These are phyloP conservation scores for Vaccinium vitisidaea DNA, from an alignment of 148 eudicot species.

Conservation along the genomic window DNA sequence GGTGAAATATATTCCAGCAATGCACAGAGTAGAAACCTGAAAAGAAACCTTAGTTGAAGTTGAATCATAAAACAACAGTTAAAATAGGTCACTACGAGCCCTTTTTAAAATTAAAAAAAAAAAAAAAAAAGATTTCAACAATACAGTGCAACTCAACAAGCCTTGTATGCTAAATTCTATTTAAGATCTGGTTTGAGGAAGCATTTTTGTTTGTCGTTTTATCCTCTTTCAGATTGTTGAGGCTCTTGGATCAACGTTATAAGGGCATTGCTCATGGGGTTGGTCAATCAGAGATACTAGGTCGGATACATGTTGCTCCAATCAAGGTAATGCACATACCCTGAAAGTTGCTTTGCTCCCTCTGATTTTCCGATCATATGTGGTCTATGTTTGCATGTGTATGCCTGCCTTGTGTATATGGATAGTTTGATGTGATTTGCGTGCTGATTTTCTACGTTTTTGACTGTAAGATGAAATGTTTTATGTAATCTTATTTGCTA, in stretches of 20 bases:
- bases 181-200: neutral
- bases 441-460: neutral
- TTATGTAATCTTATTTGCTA: slow-evolving; percentile 12
- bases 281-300: slow-evolving; percentile 94
- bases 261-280: slow-evolving; percentile 97
- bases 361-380: neutral
- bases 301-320: slow-evolving; percentile 96
- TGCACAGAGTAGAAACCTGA: neutral
- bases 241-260: slow-evolving; percentile 89
- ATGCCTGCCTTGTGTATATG: neutral
- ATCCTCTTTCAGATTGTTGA: slow-evolving; percentile 59
- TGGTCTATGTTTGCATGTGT: neutral
- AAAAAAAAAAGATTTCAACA: neutral
- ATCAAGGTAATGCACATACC: slow-evolving; percentile 60
- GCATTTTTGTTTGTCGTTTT: neutral
- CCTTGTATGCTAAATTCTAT: neutral
- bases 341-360: neutral
- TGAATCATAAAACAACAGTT: neutral
- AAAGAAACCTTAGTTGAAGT: slow-evolving; percentile 4
- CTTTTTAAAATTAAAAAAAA: neutral
- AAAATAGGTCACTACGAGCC: neutral
- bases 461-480: neutral
- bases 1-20: neutral
- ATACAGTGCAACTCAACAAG: neutral
- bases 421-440: neutral